Conservation (phyloP, 331 rosid species). For the Rosa hybrid region DNA sequence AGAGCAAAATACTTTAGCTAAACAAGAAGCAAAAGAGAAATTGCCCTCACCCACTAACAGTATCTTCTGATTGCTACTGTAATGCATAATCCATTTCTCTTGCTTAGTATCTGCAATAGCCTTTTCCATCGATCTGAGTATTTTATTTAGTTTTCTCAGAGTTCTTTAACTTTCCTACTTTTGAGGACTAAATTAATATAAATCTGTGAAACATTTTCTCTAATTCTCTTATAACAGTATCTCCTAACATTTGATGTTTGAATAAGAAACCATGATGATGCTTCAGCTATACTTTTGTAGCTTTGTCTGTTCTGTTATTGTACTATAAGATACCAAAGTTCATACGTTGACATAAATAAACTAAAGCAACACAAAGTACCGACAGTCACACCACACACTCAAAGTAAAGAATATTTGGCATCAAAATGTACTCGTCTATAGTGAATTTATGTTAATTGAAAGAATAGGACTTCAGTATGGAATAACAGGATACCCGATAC, state of each 20-base stretch:
- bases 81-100: constrained; percentile 35
- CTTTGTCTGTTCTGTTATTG: neutral
- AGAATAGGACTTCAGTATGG: neutral
- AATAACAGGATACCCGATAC: neutral
- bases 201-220: neutral
- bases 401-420: neutral
- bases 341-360: neutral
- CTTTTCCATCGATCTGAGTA: neutral
- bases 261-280: neutral
- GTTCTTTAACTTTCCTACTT: neutral
- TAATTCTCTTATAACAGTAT: neutral
- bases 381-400: neutral
- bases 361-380: neutral
- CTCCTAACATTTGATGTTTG: neutral
- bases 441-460: neutral
- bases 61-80: constrained; percentile 34
- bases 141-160: neutral
- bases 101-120: neutral
- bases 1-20: constrained; percentile 37
- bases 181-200: neutral
- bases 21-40: constrained; percentile 45
- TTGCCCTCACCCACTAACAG: constrained; percentile 59
- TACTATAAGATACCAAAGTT: neutral
- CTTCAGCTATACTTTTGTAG: neutral
- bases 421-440: neutral